Conservation (phyloP, 2,329 filamentous ascomycete species). For the Penicillium digitatum region DNA sequence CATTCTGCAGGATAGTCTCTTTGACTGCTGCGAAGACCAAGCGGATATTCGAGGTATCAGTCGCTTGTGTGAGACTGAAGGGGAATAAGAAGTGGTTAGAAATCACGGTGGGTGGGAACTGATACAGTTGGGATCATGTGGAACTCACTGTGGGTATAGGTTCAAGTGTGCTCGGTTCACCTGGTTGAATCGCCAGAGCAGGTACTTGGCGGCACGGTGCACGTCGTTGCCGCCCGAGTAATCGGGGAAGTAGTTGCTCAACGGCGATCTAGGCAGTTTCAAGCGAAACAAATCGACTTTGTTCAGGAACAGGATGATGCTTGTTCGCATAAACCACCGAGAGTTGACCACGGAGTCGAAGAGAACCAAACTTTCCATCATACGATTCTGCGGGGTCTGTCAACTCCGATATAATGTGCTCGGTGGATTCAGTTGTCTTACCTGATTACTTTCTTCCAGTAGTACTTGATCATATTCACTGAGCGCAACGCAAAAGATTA, state of each 20-base stretch:
- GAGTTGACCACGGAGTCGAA: constrained; percentile 99
- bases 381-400: constrained; percentile 72
- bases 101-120: neutral
- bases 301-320: constrained; percentile 97
- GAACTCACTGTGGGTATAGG: constrained; percentile 88
- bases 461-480: constrained; percentile 98
- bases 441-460: constrained; percentile 94
- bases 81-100: constrained; percentile 24
- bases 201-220: constrained; percentile 95
- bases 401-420: neutral
- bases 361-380: constrained; percentile 96
- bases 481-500: constrained; percentile 97
- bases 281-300: constrained; percentile 98
- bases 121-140: neutral
- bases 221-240: constrained; percentile 97
- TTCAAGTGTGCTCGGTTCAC: constrained; percentile 95
- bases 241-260: constrained; percentile 95
- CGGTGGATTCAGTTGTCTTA: constrained; percentile 43
- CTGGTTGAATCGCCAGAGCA: constrained; percentile 98
- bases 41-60: constrained; percentile 96
- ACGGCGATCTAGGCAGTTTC: constrained; percentile 81
- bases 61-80: constrained; percentile 90
- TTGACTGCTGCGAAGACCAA: constrained; percentile 97
- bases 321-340: constrained; percentile 97
- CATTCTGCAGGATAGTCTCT: constrained; percentile 97